These are phyloP conservation scores for slime mould (Dictyostelium discoideum) DNA, from an alignment of 78 protist genomes.

Conservation along the genomic window DNA sequence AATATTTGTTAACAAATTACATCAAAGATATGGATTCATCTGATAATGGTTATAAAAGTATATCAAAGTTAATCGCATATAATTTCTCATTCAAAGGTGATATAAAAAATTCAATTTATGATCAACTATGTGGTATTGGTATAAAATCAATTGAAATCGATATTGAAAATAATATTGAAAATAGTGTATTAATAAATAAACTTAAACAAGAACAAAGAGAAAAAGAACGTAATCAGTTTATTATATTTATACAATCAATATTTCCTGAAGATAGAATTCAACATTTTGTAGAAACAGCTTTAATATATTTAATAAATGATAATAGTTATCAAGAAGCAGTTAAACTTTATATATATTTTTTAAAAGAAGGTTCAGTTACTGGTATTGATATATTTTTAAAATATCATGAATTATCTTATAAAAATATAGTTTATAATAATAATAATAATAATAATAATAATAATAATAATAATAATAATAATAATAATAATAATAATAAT, in stretches of 20 bases:
- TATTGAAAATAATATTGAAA: background rate
- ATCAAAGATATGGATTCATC: too few species aligned
- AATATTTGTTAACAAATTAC: background rate
- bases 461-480: too few species aligned
- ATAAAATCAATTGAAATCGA: background rate
- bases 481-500: too few species aligned
- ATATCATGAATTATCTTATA: background rate
- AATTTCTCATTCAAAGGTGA: background rate
- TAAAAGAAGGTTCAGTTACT: background rate
- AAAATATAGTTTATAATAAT: too few species aligned
- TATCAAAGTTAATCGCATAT: background rate
- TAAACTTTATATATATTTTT: background rate
- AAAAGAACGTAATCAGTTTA: background rate
- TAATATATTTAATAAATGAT: background rate
- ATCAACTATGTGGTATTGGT: background rate
- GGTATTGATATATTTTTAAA: background rate
- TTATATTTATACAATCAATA: too few species aligned
- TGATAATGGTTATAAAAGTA: background rate
- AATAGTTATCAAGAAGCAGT: background rate
- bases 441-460: too few species aligned
- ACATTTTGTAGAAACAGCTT: background rate
- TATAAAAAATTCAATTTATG: background rate
- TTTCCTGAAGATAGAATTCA: background rate
- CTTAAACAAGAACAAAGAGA: background rate
- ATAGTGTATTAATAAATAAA: too few species aligned